Evolutionary conservation across 2,329 filamentous ascomycete species (phyloP).

Genomic region (Fusarium domesticum): DNA sequence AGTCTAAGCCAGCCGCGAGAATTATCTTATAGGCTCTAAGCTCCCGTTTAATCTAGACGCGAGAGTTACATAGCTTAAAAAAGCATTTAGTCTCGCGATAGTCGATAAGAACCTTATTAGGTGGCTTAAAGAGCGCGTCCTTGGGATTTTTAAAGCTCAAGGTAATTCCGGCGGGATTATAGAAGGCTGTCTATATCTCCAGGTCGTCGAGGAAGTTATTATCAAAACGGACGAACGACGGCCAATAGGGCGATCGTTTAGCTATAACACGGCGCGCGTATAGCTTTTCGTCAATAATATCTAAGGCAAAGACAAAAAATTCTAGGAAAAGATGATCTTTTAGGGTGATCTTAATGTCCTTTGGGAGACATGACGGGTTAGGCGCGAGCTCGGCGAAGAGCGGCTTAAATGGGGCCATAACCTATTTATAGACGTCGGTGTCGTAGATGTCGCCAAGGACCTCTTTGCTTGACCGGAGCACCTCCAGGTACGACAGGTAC

Average conservation of each 20-base stretch:
- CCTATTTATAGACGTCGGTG: slow-evolving; percentile 20
- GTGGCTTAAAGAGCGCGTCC: slow-evolving; percentile 22
- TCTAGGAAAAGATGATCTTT: slow-evolving; percentile 19
- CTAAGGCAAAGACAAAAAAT: slow-evolving; percentile 17
- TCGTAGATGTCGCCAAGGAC: slow-evolving; percentile 15
- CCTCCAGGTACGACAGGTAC: slow-evolving; percentile 14
- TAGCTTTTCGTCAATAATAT: slow-evolving; percentile 16
- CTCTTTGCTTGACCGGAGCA: slow-evolving; percentile 18
- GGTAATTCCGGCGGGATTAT: slow-evolving; percentile 18
- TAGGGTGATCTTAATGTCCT: slow-evolving; percentile 14
- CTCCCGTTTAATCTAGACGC: slow-evolving; percentile 11
- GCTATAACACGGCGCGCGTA: slow-evolving; percentile 6
- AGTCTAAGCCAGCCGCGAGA: slow-evolving; percentile 5
- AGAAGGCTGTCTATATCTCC: slow-evolving; percentile 23
- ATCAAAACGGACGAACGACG: slow-evolving; percentile 14
- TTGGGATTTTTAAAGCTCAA: slow-evolving; percentile 14
- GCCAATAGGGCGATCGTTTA: slow-evolving; percentile 4
- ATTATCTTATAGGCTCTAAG: slow-evolving; percentile 16
- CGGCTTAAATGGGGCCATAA: slow-evolving; percentile 14
- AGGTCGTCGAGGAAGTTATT: slow-evolving; percentile 20
- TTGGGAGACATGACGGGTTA: neutral
- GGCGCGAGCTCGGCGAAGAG: slow-evolving; percentile 23
- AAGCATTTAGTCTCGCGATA: slow-evolving; percentile 17
- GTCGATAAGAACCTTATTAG: slow-evolving; percentile 18
- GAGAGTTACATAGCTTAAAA: slow-evolving; percentile 20